Conservation (phyloP, 768 basidiomycete genomes). For the Pholiota conissans region DNA sequence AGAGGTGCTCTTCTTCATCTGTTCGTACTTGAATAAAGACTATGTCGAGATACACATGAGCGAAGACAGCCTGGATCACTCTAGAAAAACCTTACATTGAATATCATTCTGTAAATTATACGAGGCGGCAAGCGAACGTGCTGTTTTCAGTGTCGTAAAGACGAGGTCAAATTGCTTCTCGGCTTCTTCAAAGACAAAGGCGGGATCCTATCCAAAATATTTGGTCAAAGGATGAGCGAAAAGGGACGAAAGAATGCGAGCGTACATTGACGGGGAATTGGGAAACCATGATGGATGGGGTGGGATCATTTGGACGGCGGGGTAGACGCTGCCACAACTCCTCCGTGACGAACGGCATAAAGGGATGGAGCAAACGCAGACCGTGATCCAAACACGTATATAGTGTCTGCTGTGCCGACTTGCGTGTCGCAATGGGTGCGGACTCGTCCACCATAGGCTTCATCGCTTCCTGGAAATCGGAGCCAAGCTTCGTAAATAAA, state of each 20-base stretch:
- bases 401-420: constrained; percentile 92
- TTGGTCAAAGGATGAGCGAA: not conserved
- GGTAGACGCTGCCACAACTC: constrained; percentile 98
- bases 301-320: constrained; percentile 76
- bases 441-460: constrained; percentile 93
- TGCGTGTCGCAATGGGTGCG: constrained; percentile 57
- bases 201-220: constrained; percentile 44
- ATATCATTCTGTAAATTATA: constrained; percentile 88
- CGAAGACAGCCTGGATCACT: not conserved
- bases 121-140: constrained; percentile 83
- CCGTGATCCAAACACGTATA: constrained; percentile 94
- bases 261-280: constrained; percentile 75
- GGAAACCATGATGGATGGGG: constrained; percentile 88
- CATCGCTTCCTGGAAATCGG: constrained; percentile 83
- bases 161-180: constrained; percentile 87
- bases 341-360: constrained; percentile 99
- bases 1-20: constrained; percentile 60
- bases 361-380: constrained; percentile 88
- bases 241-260: not conserved
- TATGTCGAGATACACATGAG: constrained; percentile 28
- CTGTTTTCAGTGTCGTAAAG: constrained; percentile 73
- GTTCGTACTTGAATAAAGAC: constrained; percentile 78
- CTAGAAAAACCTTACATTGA: constrained; percentile 52
- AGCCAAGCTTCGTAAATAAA: not conserved
- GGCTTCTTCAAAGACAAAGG: constrained; percentile 66